Evolutionary conservation across 2,329 filamentous ascomycete genomes (phyloP).

Genomic region (Fonsecaea nubica): DNA sequence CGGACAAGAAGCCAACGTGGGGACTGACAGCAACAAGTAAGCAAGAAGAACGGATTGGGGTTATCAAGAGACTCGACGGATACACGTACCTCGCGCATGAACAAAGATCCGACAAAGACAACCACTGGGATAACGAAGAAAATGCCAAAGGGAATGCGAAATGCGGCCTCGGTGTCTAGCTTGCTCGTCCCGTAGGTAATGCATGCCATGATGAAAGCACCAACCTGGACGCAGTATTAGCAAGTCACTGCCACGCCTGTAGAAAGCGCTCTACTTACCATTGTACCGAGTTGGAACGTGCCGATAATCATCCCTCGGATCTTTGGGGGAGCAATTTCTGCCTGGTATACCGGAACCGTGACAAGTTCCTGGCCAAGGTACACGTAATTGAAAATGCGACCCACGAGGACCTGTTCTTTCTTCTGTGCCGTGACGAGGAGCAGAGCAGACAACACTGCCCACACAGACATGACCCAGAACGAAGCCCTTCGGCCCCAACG

Average conservation of each 20-base stretch:
- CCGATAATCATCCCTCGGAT: slow-evolving; percentile 29
- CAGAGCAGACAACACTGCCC: slow-evolving; percentile 23
- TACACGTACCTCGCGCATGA: slow-evolving; percentile 25
- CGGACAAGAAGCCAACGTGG: slow-evolving; percentile 44
- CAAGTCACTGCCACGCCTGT: background rate
- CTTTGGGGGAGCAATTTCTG: slow-evolving; percentile 26
- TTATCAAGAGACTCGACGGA: background rate
- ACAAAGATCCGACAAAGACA: slow-evolving; percentile 16
- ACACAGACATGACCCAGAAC: slow-evolving; percentile 25
- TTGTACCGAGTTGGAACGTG: slow-evolving; percentile 27
- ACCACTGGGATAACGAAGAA: slow-evolving; percentile 26
- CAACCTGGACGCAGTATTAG: slow-evolving; percentile 16
- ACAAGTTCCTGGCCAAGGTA: slow-evolving; percentile 30
- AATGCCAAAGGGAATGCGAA: slow-evolving; percentile 28
- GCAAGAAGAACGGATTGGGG: background rate
- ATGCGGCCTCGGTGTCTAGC: slow-evolving; percentile 17
- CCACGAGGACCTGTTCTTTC: slow-evolving; percentile 28
- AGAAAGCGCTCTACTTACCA: slow-evolving; percentile 18
- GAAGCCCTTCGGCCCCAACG: slow-evolving; percentile 23
- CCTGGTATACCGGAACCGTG: slow-evolving; percentile 24
- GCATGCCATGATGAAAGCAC: slow-evolving; percentile 23
- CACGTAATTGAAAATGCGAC: slow-evolving; percentile 29
- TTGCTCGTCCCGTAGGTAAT: slow-evolving; percentile 28
- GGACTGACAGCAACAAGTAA: slow-evolving; percentile 34
- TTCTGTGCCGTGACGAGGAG: slow-evolving; percentile 25